phyloP scores from a whole-genome alignment of 2,329 filamentous ascomycete species.

The Rhynchosporium graminicola region DNA sequence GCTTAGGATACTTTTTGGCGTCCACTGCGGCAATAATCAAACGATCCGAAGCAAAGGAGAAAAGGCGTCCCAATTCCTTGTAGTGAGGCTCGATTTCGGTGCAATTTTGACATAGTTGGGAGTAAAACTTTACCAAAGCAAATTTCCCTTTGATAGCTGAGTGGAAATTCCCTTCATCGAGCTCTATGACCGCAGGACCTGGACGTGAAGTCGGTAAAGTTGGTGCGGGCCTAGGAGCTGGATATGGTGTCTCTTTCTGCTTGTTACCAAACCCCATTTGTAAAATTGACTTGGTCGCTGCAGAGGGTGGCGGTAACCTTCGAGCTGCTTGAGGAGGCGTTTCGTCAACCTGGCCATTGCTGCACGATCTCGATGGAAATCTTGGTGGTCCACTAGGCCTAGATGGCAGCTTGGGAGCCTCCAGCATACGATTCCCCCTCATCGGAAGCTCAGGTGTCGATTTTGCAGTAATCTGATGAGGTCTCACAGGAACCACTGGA shows the following conservation, averaged over 20 bases:
- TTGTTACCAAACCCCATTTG: slow-evolving; percentile 36
- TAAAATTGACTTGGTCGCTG: slow-evolving; percentile 27
- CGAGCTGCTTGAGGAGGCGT: slow-evolving; percentile 25
- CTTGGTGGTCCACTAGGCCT: slow-evolving; percentile 48
- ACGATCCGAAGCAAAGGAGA: slow-evolving; percentile 65
- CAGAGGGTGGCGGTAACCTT: slow-evolving; percentile 32
- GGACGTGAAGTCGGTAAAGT: slow-evolving; percentile 15
- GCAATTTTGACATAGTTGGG: slow-evolving; percentile 97
- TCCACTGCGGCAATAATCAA: slow-evolving; percentile 93
- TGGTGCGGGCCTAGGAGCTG: slow-evolving; percentile 26
- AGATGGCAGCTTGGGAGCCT: slow-evolving; percentile 36
- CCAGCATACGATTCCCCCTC: slow-evolving; percentile 26
- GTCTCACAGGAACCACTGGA: slow-evolving; percentile 40
- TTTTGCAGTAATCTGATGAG: slow-evolving; percentile 36
- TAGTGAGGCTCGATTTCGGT: slow-evolving; percentile 86
- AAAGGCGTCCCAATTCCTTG: slow-evolving; percentile 82
- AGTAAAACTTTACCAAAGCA: slow-evolving; percentile 94
- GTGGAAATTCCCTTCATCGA: slow-evolving; percentile 88
- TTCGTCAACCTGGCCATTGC: slow-evolving; percentile 21
- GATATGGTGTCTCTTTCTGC: slow-evolving; percentile 30
- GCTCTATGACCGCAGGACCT: slow-evolving; percentile 66
- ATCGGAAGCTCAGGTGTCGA: slow-evolving; percentile 44
- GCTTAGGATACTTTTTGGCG: slow-evolving; percentile 78
- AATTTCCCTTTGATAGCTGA: slow-evolving; percentile 84
- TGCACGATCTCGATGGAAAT: slow-evolving; percentile 39